Base-by-base conservation (phyloP, 352 stramenopile species). In the Bremia lactucae region DNA sequence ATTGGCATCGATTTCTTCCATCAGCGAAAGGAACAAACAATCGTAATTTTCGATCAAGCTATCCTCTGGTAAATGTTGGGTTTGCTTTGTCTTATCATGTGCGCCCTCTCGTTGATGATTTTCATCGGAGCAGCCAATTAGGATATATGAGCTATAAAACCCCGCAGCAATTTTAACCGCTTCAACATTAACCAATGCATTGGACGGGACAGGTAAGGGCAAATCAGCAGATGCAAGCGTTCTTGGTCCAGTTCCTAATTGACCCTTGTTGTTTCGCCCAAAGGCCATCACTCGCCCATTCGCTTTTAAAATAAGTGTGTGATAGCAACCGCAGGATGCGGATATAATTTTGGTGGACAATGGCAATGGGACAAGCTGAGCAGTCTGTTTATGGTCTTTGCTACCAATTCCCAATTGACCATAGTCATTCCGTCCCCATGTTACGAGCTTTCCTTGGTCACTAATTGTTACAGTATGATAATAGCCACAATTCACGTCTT, bases 111-210 rank as follows among this genome's bases (percentile, higher is more conserved):
- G 31, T 9, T 74, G 65, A 16, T 42, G 38, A 13, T 36, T 55
- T 22, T 80, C 62, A 20, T 47, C 66, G 13, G 68, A 81, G n/a
- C 68, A 63, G 9, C 81, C 81, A 3, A 73, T 94, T 15, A 94
- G 55, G 24, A 94, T 88, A 18, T 94, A 94, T 4, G 78, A 91
- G 44, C 78, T 91, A 55, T 91, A 94, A 54, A 94, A 94, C 0
- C 78, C 81, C 20, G 81, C 81, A 1, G 81, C 78, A 21, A 94
- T 69, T 40, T 65, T 66, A 13, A 87, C 73, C 8, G 87, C 81
- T 55, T 94, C 77, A 44, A 90, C 77, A n/a, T 80, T 80, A 15
- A 73, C 59, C 4, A 91, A 58, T 6, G 77, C 72, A 46, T 84
- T 87, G 0, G 72, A 82, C 23, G 76, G 74, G 15, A 91, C 68